These are phyloP conservation scores for Coemansia erecta DNA, from an alignment of 192 early-diverging fungal genomes.

Conservation along the genomic window DNA sequence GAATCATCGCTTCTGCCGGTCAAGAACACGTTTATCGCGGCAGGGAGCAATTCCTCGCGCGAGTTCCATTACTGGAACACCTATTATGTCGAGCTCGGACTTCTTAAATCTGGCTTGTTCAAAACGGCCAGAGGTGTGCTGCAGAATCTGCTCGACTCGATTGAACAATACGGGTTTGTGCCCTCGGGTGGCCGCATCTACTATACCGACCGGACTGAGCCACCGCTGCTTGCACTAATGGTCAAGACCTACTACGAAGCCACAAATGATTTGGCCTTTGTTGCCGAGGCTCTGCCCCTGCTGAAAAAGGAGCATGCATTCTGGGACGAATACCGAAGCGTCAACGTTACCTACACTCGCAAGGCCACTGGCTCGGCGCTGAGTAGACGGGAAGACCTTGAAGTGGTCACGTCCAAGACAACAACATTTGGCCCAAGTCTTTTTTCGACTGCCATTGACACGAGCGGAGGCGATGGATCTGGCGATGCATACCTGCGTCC, in stretches of 20 bases:
- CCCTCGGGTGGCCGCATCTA: conserved; percentile 74
- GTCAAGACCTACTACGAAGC: conserved; percentile 60
- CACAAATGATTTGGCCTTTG: conserved; percentile 56
- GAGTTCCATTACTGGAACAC: conserved; percentile 76
- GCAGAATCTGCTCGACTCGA: conserved; percentile 62
- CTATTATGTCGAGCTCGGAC: conserved; percentile 64
- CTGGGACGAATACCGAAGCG: conserved; percentile 59
- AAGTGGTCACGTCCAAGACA: conserved; percentile 16
- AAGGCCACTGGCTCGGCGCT: conserved; percentile 7
- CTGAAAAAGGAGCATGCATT: conserved; percentile 62
- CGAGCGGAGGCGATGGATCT: background rate
- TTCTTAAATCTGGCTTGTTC: conserved; percentile 57
- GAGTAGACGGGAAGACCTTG: conserved; percentile 10
- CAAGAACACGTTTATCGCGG: conserved; percentile 61
- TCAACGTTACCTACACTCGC: conserved; percentile 37
- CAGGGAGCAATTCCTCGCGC: conserved; percentile 62
- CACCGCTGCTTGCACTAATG: conserved; percentile 69
- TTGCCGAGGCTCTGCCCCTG: conserved; percentile 56
- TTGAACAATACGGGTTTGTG: conserved; percentile 60
- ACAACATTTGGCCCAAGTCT: conserved; percentile 27
- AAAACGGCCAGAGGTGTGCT: conserved; percentile 61
- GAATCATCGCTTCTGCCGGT: conserved; percentile 53
- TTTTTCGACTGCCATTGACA: conserved; percentile 11
- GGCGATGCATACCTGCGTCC: conserved; percentile 15
- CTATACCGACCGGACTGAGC: conserved; percentile 71